Evolutionary conservation across 2,329 filamentous ascomycete genomes (phyloP).

Genomic region (Sordariomycetes sp.): DNA sequence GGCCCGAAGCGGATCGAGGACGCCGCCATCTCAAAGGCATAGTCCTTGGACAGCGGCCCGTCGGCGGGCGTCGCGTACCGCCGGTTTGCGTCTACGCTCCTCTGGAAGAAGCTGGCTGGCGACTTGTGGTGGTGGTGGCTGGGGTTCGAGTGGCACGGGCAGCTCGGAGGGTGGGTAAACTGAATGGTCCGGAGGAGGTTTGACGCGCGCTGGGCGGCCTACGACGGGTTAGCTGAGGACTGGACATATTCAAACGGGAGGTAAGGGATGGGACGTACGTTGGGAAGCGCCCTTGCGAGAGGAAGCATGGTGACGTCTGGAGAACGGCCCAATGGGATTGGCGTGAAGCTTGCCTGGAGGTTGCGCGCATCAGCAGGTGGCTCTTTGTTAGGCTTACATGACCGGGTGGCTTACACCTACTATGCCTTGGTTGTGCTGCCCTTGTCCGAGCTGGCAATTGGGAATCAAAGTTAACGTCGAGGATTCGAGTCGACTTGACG

Average conservation of each 20-base stretch:
- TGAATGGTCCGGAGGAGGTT: constrained; percentile 80
- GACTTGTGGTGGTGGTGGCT: constrained; percentile 48
- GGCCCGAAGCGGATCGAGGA: constrained; percentile 90
- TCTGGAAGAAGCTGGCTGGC: constrained; percentile 36
- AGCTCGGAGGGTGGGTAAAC: constrained; percentile 74
- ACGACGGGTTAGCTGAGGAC: constrained; percentile 2
- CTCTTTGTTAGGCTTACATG: not conserved
- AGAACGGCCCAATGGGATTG: not conserved
- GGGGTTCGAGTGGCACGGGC: constrained; percentile 88
- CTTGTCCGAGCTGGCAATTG: not conserved
- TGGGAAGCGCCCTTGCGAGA: not conserved
- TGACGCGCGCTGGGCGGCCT: constrained; percentile 51
- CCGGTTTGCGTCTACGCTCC: constrained; percentile 24
- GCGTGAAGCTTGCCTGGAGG: not conserved
- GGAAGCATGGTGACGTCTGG: not conserved
- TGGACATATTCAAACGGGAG: not conserved
- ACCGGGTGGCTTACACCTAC: too few species aligned
- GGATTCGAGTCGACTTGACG: too few species aligned
- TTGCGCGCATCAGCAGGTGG: not conserved
- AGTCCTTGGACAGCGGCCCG: constrained; percentile 52
- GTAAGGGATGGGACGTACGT: constrained; percentile 1
- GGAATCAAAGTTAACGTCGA: too few species aligned
- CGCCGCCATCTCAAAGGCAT: constrained; percentile 97
- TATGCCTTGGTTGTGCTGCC: not conserved
- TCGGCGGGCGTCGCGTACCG: constrained; percentile 60